phyloP scores from a whole-genome alignment of 1,139 yeast genomes.

The Nakaseomyces uthaithaninus region DNA sequence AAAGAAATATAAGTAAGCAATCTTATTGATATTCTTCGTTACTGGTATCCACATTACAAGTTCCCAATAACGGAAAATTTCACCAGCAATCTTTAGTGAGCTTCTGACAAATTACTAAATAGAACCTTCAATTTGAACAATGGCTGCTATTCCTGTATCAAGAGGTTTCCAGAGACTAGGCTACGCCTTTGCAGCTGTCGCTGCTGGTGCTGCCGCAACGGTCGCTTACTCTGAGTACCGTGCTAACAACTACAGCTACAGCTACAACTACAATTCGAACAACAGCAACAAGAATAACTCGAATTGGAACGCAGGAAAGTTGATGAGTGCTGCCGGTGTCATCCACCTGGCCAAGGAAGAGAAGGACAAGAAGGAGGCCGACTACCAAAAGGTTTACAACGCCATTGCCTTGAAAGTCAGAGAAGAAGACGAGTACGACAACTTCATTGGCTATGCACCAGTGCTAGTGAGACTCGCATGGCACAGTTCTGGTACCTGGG shows the following conservation, averaged over 20 bases:
- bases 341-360: conserved; percentile 24
- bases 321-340: conserved; percentile 19
- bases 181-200: conserved; percentile 16
- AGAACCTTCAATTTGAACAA: not conserved
- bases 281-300: conserved; percentile 7
- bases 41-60: too few species aligned
- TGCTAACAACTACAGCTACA: conserved; percentile 10
- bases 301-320: conserved; percentile 8
- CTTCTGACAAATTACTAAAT: too few species aligned
- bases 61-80: too few species aligned
- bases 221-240: conserved; percentile 10
- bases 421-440: conserved; percentile 71
- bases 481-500: conserved; percentile 69
- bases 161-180: conserved; percentile 16
- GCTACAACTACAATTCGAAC: conserved; percentile 9
- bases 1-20: too few species aligned
- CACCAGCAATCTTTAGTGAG: too few species aligned
- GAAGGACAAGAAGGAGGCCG: conserved; percentile 32
- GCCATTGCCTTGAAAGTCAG: conserved; percentile 68
- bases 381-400: conserved; percentile 72
- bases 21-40: too few species aligned
- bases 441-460: conserved; percentile 63
- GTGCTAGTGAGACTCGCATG: conserved; percentile 63
- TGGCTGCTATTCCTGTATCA: conserved; percentile 6
- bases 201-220: conserved; percentile 20